These are phyloP conservation scores for Gossypium arboreum DNA, from an alignment of 345 rosid species.

Conservation along the genomic window DNA sequence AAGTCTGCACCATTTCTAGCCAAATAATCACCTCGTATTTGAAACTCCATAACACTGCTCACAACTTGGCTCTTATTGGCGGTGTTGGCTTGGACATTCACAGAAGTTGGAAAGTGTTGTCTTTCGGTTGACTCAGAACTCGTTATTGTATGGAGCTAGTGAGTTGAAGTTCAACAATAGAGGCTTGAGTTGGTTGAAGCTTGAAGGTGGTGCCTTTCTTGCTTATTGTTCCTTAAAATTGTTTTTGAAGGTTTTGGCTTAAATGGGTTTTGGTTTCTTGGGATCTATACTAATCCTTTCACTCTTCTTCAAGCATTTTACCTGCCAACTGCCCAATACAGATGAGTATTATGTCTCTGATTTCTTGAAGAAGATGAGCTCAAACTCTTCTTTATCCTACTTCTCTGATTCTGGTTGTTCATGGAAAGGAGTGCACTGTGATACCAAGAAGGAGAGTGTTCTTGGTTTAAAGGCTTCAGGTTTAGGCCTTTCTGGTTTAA, in stretches of 20 bases:
- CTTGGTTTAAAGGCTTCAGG: slow-evolving; percentile 47
- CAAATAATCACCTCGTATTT: background rate
- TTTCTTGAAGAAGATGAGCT: slow-evolving; percentile 61
- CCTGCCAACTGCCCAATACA: slow-evolving; percentile 76
- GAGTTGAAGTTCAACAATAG: slow-evolving; percentile 10
- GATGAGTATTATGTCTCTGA: slow-evolving; percentile 76
- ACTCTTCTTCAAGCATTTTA: slow-evolving; percentile 45
- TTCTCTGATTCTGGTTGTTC: slow-evolving; percentile 62
- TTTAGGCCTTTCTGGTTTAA: slow-evolving; percentile 61
- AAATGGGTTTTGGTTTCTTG: slow-evolving; percentile 64
- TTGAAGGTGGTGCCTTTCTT: slow-evolving; percentile 17
- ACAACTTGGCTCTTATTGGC: background rate
- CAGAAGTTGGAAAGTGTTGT: background rate
- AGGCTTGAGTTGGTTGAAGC: slow-evolving; percentile 19
- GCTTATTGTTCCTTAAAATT: slow-evolving; percentile 18
- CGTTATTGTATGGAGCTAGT: background rate
- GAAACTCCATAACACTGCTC: slow-evolving; percentile 3
- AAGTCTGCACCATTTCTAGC: background rate
- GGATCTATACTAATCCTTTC: slow-evolving; percentile 52
- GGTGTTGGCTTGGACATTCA: slow-evolving; percentile 14
- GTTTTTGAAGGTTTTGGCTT: slow-evolving; percentile 10
- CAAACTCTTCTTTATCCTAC: slow-evolving; percentile 32
- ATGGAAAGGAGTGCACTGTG: slow-evolving; percentile 73
- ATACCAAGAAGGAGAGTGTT: slow-evolving; percentile 47
- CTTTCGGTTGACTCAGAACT: slow-evolving; percentile 12